These are phyloP conservation scores for Microdochium bolleyi DNA, from an alignment of 2,329 filamentous ascomycete species.

Conservation along the genomic window DNA sequence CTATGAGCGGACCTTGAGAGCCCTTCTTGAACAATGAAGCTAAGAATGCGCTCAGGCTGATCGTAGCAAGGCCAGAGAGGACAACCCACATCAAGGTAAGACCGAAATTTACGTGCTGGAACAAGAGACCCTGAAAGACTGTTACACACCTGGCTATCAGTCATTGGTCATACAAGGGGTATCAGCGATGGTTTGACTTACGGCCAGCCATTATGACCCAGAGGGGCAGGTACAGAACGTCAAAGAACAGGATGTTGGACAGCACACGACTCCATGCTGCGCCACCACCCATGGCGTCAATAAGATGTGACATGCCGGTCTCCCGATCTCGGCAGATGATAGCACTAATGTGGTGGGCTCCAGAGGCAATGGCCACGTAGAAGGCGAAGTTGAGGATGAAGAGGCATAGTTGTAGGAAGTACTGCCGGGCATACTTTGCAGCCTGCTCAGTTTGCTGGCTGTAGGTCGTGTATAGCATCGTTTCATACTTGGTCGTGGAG, in stretches of 20 bases:
- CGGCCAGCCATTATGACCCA: conserved; percentile 26
- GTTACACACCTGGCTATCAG: neutral
- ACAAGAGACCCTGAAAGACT: conserved; percentile 21
- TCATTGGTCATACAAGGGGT: conserved; percentile 11
- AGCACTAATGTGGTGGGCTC: conserved; percentile 65
- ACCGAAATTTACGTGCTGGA: conserved; percentile 17
- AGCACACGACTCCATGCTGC: conserved; percentile 52
- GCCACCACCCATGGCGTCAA: conserved; percentile 69
- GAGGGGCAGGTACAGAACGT: conserved; percentile 53
- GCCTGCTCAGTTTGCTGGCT: conserved; percentile 39
- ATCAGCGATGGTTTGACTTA: conserved; percentile 16
- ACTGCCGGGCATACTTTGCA: conserved; percentile 40
- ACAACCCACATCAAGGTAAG: conserved; percentile 35
- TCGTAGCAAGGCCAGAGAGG: conserved; percentile 43
- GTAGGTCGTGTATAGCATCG: conserved; percentile 10
- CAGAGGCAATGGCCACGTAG: conserved; percentile 60
- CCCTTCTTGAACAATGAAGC: conserved; percentile 24
- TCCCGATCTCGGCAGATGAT: conserved; percentile 65
- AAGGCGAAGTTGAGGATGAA: conserved; percentile 59
- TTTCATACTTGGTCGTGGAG: conserved; percentile 9
- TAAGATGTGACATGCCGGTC: conserved; percentile 61
- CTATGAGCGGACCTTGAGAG: conserved; percentile 14
- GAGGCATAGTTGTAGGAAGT: conserved; percentile 58
- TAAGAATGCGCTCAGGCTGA: conserved; percentile 55
- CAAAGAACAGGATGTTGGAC: conserved; percentile 60